Percentiles rank a stretch among this genome's conserved stretches.
Evolutionary conservation across 805 yeast genomes (phyloP).

Genomic region (Saccharomycopsis amapae): DNA sequence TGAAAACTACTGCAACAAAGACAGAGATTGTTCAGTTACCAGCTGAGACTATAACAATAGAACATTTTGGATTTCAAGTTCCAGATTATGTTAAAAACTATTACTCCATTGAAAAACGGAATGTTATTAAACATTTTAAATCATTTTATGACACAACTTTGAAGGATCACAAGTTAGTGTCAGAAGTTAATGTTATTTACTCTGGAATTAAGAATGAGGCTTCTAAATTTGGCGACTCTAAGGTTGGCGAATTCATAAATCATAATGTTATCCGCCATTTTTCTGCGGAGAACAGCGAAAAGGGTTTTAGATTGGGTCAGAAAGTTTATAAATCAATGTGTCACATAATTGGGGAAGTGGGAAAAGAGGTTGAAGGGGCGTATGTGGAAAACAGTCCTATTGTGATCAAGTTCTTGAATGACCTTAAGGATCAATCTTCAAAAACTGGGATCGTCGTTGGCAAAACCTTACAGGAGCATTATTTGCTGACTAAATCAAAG

Average conservation of each 20-base stretch:
- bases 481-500: no score
- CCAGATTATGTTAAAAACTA: background rate
- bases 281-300: background rate
- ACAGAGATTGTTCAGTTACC: background rate
- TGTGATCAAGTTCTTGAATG: no score
- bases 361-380: background rate
- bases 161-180: background rate
- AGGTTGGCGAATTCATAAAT: no score
- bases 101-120: background rate
- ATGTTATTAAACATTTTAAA: background rate
- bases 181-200: background rate
- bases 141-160: background rate
- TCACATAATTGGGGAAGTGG: background rate
- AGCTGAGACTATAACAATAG: slow-evolving; percentile 4
- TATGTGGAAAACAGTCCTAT: no score
- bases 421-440: no score
- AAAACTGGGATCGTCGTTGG: no score
- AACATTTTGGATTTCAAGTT: background rate
- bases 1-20: slow-evolving; percentile 4
- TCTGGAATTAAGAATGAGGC: background rate
- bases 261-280: no score
- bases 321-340: background rate
- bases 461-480: no score
- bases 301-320: background rate
- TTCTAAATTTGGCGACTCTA: no score